Evolutionary conservation across 768 basidiomycete genomes (phyloP).

Genomic region (Trichaptum fuscoviolaceum): DNA sequence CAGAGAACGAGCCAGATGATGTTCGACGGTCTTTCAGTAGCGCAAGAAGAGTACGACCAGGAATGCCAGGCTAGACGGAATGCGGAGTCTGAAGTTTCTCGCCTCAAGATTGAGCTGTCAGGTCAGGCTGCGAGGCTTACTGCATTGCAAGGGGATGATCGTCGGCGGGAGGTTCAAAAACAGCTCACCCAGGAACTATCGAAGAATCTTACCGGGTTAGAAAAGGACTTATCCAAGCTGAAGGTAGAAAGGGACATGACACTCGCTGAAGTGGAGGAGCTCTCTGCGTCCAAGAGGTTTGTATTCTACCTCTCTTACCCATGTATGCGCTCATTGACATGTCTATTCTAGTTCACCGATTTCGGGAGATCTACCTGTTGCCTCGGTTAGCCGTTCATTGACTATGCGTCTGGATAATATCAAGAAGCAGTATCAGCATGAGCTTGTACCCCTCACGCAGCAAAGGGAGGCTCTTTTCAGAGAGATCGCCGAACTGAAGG

Average conservation of each 20-base stretch:
- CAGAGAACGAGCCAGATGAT: constrained; percentile 91
- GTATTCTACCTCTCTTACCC: constrained; percentile 17
- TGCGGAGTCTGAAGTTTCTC: constrained; percentile 87
- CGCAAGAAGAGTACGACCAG: constrained; percentile 90
- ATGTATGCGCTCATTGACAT: background rate
- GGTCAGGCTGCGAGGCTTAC: constrained; percentile 86
- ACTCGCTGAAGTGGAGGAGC: constrained; percentile 89
- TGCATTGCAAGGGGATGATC: constrained; percentile 75
- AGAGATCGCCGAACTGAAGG: constrained; percentile 84
- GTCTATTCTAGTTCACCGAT: constrained; percentile 22
- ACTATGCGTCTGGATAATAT: constrained; percentile 82
- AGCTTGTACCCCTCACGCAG: constrained; percentile 77
- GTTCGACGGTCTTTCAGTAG: constrained; percentile 87
- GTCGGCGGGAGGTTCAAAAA: constrained; percentile 72
- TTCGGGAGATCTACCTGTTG: constrained; percentile 31
- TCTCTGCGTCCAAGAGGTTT: constrained; percentile 70
- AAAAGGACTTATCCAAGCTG: constrained; percentile 81
- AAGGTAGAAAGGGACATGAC: constrained; percentile 89
- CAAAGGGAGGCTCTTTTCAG: constrained; percentile 74
- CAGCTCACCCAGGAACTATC: constrained; percentile 75
- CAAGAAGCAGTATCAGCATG: constrained; percentile 82
- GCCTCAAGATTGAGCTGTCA: constrained; percentile 77
- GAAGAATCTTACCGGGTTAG: constrained; percentile 70
- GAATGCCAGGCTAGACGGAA: constrained; percentile 86
- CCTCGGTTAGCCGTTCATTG: constrained; percentile 54